Percentiles rank a stretch among this genome's conserved stretches.
Evolutionary conservation across 2,329 filamentous ascomycete species (phyloP).

Genomic region (Ascochyta pisi): DNA sequence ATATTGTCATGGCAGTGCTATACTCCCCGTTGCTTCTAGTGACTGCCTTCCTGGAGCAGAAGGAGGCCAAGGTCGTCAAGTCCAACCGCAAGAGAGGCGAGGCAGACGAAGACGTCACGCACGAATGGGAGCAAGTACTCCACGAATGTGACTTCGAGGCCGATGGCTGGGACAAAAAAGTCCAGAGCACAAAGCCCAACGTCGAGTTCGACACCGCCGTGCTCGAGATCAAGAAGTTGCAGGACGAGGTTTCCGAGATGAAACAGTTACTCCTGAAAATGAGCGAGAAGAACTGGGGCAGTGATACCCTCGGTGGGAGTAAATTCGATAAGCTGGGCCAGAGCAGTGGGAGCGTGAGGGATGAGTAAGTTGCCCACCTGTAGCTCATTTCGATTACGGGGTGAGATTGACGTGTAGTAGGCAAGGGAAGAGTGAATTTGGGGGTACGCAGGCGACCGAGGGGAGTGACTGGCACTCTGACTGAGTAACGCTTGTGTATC

Average conservation of each 20-base stretch:
- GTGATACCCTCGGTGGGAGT: constrained; percentile 40
- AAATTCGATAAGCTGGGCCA: constrained; percentile 31
- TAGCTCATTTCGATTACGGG: not conserved
- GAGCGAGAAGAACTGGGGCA: constrained; percentile 38
- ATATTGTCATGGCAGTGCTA: constrained; percentile 82
- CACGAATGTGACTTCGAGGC: constrained; percentile 77
- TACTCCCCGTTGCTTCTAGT: constrained; percentile 85
- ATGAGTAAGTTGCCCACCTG: constrained; percentile 12
- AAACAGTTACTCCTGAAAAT: constrained; percentile 49
- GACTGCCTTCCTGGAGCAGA: constrained; percentile 67
- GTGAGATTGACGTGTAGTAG: not conserved
- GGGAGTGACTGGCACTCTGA: constrained; percentile 30
- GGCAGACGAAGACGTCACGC: constrained; percentile 83
- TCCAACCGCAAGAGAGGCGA: constrained; percentile 81
- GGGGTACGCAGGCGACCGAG: constrained; percentile 26
- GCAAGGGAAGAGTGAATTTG: constrained; percentile 28
- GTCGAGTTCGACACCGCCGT: constrained; percentile 79
- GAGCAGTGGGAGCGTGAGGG: constrained; percentile 36
- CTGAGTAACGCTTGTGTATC: not conserved
- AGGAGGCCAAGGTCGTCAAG: constrained; percentile 64
- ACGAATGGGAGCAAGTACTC: constrained; percentile 91
- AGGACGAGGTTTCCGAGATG: constrained; percentile 54
- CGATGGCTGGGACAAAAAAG: constrained; percentile 84
- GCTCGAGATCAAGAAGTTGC: constrained; percentile 63
- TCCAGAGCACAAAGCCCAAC: constrained; percentile 78